Conservation (phyloP, 176 grass and related monocot genomes). For the Chloris gayana region DNA sequence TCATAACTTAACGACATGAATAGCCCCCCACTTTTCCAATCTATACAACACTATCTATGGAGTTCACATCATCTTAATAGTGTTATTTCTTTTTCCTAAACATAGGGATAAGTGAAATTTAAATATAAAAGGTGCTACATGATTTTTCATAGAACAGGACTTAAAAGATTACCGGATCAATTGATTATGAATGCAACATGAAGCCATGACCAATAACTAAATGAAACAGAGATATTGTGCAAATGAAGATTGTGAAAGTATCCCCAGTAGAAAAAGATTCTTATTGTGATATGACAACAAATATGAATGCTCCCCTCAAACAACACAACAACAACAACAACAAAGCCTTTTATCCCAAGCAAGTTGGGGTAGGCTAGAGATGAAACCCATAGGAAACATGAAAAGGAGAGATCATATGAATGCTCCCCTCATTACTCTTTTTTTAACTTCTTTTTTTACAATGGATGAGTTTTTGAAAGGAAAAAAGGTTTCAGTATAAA, state of each 20-base stretch:
- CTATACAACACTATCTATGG: background rate
- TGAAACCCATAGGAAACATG: no score
- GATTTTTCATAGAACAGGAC: slow-evolving; percentile 4
- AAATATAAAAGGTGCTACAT: background rate
- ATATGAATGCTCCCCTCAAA: background rate
- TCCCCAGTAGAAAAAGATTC: background rate
- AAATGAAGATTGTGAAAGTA: slow-evolving; percentile 5
- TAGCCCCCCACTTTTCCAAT: background rate
- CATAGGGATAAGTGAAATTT: background rate
- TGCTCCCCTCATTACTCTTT: background rate
- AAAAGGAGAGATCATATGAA: no score
- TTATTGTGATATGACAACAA: background rate
- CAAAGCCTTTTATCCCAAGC: no score
- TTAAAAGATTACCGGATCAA: slow-evolving; percentile 9
- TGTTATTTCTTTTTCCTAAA: background rate
- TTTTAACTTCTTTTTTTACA: background rate
- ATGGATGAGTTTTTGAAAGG: background rate
- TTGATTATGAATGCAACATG: background rate
- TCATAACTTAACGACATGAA: slow-evolving; percentile 22
- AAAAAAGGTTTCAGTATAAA: background rate
- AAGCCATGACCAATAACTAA: background rate
- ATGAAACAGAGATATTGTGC: slow-evolving; percentile 20
- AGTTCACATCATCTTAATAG: background rate
- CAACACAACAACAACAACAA: no score
- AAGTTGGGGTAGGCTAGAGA: no score